Base-by-base conservation (phyloP, 208 protist genomes). In the Trypanosoma mega region DNA sequence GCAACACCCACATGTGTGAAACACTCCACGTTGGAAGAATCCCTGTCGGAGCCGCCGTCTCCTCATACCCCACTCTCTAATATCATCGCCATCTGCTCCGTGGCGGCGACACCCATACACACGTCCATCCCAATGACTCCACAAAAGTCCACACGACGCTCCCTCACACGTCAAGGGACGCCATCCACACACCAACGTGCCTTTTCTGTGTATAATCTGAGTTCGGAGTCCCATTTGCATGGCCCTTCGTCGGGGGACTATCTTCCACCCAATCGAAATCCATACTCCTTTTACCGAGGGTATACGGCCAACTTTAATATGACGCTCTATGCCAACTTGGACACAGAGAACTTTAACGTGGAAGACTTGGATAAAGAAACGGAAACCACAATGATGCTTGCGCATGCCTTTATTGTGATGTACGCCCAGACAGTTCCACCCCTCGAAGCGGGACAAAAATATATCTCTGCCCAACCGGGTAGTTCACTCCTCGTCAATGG, bases 181-280 rank as follows among this genome's bases (percentile, higher is more conserved):
- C 50, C 50, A 26, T 34, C 41, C 14, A n/a, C 44, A 24, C 60
- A 67, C 31, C 43, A 18, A 16, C 70, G 56, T 31, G 18, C 21
- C 48, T 56, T 16, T 34, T 31, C 34, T 31, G 43, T 60, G 2
- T 16, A 47, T 21, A 47, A 72, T 29, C 34, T 66, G 3, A 68
- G 60, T 52, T 1, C 64, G 16, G 65, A 76, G 54, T 46, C 50
- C 36, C 6, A 29, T 46, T 31, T 33, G 8, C 30, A 31, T 57
- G 27, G 74, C 39, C n/a, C n/a, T n/a, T n/a, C n/a, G n/a, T n/a
- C n/a, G n/a, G 37, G 36, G 18, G 82, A 89, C 69, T 67, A 80
- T 62, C 72, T 89, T 30, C 41, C 70, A 9, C 82, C 82, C 1
- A 90, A 74, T 52, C 76, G 78, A 14, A 90, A 90, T 45, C 82